Percentiles rank a stretch among this genome's conserved stretches.
phyloP scores from a whole-genome alignment of 345 rosid species.

The Gossypium thurberi region DNA sequence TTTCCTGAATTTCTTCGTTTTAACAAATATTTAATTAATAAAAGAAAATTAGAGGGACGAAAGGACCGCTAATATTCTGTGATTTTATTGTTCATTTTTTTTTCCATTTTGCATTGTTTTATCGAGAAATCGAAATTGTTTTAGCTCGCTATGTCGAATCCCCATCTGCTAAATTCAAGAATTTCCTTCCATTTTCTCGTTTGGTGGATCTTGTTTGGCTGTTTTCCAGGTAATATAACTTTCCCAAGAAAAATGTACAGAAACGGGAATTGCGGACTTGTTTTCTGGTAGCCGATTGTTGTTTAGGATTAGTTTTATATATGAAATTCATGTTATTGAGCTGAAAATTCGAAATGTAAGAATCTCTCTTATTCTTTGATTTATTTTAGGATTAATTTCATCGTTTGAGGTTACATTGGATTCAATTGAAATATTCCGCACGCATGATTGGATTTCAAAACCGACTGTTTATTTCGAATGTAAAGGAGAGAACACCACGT shows the following conservation, averaged over 20 bases:
- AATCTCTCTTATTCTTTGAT: conserved; percentile 7
- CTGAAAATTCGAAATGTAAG: neutral
- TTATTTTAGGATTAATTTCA: conserved; percentile 29
- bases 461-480: conserved; percentile 62
- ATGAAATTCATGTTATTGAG: neutral
- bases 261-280: neutral
- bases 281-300: neutral
- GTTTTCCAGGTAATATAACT: conserved; percentile 30
- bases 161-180: neutral
- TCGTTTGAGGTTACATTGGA: conserved; percentile 47
- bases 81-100: neutral
- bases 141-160: conserved; percentile 7
- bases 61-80: conserved; percentile 14
- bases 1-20: neutral
- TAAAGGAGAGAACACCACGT: conserved; percentile 53
- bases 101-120: neutral
- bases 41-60: neutral
- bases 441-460: conserved; percentile 47
- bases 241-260: neutral
- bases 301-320: neutral
- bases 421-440: conserved; percentile 42
- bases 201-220: conserved; percentile 22
- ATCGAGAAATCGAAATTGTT: neutral
- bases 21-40: neutral
- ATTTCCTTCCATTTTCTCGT: conserved; percentile 9